Percentiles rank a stretch among this genome's conserved stretches.
phyloP scores from a whole-genome alignment of 805 yeast genomes.

The Myxozyma sirexii region DNA sequence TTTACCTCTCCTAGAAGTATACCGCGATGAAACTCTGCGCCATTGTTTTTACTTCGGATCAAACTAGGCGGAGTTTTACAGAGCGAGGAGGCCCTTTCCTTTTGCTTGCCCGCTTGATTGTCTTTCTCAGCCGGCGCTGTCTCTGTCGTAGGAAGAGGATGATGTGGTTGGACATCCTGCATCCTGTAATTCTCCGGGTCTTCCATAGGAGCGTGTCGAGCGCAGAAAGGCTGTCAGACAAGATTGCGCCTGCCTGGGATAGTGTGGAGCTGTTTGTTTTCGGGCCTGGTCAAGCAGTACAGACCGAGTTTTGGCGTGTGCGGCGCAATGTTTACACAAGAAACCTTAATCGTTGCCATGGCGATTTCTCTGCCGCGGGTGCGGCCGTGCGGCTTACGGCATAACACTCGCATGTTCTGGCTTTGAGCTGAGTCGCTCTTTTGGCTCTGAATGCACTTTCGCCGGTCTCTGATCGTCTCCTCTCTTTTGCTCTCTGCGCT shows the following conservation, averaged over 20 bases:
- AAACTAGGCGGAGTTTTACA: conserved; percentile 97
- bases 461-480: conserved; percentile 16
- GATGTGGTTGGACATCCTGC: conserved; percentile 3
- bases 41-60: conserved; percentile 74
- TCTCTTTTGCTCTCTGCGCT: background rate
- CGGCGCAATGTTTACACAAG: conserved; percentile 8
- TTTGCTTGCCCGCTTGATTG: conserved; percentile 60
- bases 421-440: conserved; percentile 4
- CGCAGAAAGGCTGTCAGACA: too few relatives aligned
- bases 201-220: background rate
- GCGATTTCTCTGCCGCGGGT: background rate
- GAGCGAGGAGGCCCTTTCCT: conserved; percentile 83
- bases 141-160: background rate
- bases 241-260: background rate
- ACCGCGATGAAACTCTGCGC: conserved; percentile 89
- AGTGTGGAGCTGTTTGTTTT: too few relatives aligned
- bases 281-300: background rate
- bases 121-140: conserved; percentile 3
- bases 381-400: conserved; percentile 11
- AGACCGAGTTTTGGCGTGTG: conserved; percentile 3
- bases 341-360: conserved; percentile 12
- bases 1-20: conserved; percentile 75
- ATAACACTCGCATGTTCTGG: background rate
- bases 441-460: conserved; percentile 10
- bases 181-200: background rate